phyloP scores from a whole-genome alignment of 345 rosid genomes.

The Citrus medica region DNA sequence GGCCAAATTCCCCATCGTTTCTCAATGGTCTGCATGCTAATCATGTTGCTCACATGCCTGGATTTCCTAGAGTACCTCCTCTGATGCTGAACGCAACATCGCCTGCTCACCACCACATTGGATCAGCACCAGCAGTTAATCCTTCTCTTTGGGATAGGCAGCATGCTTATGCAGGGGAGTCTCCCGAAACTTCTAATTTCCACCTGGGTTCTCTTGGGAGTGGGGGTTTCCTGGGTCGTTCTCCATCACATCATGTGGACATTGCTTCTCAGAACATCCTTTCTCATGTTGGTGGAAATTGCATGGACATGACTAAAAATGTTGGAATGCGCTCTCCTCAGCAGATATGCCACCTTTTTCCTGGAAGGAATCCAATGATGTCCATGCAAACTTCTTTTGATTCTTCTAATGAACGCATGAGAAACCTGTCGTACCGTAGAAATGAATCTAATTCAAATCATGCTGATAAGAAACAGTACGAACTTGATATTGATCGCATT shows the following conservation, averaged over 20 bases:
- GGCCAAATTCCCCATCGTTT: constrained; percentile 86
- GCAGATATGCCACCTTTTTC: constrained; percentile 66
- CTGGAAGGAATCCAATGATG: constrained; percentile 62
- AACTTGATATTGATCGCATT: constrained; percentile 84
- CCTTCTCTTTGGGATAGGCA: constrained; percentile 80
- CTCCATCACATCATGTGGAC: constrained; percentile 68
- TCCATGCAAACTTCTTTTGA: constrained; percentile 67
- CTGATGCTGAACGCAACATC: constrained; percentile 51
- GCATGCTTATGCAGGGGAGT: constrained; percentile 63
- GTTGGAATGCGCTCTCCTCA: constrained; percentile 66
- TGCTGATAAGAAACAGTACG: constrained; percentile 81
- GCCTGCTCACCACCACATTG: constrained; percentile 72
- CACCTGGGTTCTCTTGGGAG: constrained; percentile 72
- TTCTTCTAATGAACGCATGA: constrained; percentile 63
- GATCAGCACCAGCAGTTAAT: constrained; percentile 80
- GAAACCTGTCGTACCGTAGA: constrained; percentile 69
- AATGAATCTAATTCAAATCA: constrained; percentile 64
- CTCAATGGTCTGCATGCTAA: constrained; percentile 55
- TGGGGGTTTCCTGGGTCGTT: constrained; percentile 55
- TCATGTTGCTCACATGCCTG: constrained; percentile 55
- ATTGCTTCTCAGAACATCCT: constrained; percentile 55
- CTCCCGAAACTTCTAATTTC: constrained; percentile 70
- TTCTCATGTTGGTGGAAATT: constrained; percentile 53
- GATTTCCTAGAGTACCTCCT: constrained; percentile 66
- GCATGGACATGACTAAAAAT: constrained; percentile 51